Base-by-base conservation (phyloP, 768 basidiomycete species). In the Macrocybe gigantea region DNA sequence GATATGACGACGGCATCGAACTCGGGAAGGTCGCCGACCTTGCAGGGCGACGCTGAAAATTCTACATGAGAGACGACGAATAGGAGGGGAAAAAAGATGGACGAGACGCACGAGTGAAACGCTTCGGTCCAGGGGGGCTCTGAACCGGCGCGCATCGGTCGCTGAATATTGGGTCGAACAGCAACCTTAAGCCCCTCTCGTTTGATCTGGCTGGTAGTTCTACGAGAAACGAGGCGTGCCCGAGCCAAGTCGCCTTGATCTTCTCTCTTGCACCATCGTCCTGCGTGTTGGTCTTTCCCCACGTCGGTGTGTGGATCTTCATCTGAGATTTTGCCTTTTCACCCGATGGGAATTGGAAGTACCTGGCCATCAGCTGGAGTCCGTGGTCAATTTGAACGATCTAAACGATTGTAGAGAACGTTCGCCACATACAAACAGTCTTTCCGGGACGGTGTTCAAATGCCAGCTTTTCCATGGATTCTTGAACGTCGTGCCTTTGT, bases 1-100 rank as follows among this genome's bases (percentile, higher is more conserved):
- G 77, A 79, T 45, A 83, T 80, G 5, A 80, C 74, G 32, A 85
- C 69, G n/a, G 73, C 74, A 55, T 85, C 82, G 12, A 85, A 57
- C 38, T 80, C 74, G 1, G 83, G 82, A 39, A 84, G 66, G 4
- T 82, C 78, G 38, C 75, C 68, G 15, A 80, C 67, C 13, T 67
- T 59, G 43, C 78, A 80, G 0, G 80, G 74, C 1, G 76, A 62
- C 4, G 67, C 75, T 77, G 41, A 12, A 5, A 32, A 14, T 10
- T 33, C 10, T 13, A n/a, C 13, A 34, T n/a, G 29, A 29, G 12
- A 39, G 29, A 15, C 38, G 22, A n/a, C 7, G 10, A 15, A 15
- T 10, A 6, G 13, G 8, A 8, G 7, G 12, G 37, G 10, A 43
- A 7, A 14, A n/a, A 5, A 37, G 6, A n/a, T 22, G 34, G 33